A percentile compares a stretch with the other conserved stretches of the same genome.
phyloP scores from a whole-genome alignment of 352 stramenopile species.

The Thraustochytrium striatum region DNA sequence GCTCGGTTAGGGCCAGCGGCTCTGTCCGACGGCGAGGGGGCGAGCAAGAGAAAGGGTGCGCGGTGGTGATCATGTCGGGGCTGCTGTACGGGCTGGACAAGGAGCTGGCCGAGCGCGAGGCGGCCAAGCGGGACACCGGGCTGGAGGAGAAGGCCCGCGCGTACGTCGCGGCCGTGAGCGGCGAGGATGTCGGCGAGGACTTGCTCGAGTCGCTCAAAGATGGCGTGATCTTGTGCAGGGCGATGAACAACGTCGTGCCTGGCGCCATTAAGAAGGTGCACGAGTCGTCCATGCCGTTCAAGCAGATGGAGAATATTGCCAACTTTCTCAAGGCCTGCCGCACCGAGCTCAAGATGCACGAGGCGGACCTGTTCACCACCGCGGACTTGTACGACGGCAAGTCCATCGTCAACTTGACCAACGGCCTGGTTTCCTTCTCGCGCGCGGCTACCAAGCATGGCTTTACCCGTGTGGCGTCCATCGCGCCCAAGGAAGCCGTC shows the following conservation, averaged over 20 bases:
- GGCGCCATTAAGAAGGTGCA: slow-evolving; percentile 56
- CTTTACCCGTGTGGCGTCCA: slow-evolving; percentile 36
- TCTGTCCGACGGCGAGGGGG: no score
- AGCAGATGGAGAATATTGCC: slow-evolving; percentile 84
- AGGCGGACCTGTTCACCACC: slow-evolving; percentile 81
- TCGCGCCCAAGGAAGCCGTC: slow-evolving; percentile 30
- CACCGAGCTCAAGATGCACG: slow-evolving; percentile 68
- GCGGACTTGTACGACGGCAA: slow-evolving; percentile 81
- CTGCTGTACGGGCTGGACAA: slow-evolving; percentile 31
- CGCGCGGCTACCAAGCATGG: slow-evolving; percentile 22
- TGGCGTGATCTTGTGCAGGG: slow-evolving; percentile 51
- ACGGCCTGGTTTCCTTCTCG: slow-evolving; percentile 42
- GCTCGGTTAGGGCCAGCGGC: no score
- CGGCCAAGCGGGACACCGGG: slow-evolving; percentile 40
- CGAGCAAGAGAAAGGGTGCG: no score
- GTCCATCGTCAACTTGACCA: slow-evolving; percentile 59
- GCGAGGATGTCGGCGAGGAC: slow-evolving; percentile 11
- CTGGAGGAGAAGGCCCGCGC: slow-evolving; percentile 36
- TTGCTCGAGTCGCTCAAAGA: slow-evolving; percentile 50
- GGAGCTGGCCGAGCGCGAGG: slow-evolving; percentile 46
- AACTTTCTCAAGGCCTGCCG: slow-evolving; percentile 73
- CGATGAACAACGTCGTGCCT: slow-evolving; percentile 55
- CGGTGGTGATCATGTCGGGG: no score
- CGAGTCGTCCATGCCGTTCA: slow-evolving; percentile 81
- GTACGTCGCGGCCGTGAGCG: slow-evolving; percentile 48